Conservation (phyloP, 495 filamentous ascomycete species). For the Viridothelium virens region DNA sequence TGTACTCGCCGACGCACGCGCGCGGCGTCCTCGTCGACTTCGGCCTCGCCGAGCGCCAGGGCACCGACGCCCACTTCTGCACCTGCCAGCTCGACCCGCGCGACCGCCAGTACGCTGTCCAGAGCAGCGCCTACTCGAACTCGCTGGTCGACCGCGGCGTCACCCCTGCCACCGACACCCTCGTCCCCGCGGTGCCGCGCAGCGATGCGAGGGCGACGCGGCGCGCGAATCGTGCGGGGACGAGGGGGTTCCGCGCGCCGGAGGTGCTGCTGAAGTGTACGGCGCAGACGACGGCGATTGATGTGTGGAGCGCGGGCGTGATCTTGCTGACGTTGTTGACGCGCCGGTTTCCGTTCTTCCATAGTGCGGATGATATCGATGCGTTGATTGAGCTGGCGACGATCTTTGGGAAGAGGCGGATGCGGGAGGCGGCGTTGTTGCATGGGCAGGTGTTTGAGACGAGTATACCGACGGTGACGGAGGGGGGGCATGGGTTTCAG, state of each 20-base stretch:
- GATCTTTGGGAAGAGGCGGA: constrained; percentile 77
- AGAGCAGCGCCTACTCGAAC: constrained; percentile 34
- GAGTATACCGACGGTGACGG: constrained; percentile 80
- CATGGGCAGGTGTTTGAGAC: constrained; percentile 87
- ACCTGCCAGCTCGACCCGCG: constrained; percentile 49
- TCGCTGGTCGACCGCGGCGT: constrained; percentile 16
- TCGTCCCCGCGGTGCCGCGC: constrained; percentile 45
- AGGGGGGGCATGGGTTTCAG: constrained; percentile 75
- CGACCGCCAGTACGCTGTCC: constrained; percentile 32
- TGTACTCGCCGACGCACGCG: constrained; percentile 75
- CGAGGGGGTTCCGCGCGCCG: constrained; percentile 87
- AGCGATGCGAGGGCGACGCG: constrained; percentile 79
- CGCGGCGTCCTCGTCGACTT: constrained; percentile 94
- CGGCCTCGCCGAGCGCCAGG: constrained; percentile 80
- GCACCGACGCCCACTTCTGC: constrained; percentile 64
- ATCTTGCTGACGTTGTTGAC: constrained; percentile 87
- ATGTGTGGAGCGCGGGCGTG: constrained; percentile 94
- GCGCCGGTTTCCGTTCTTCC: constrained; percentile 93
- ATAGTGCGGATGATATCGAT: constrained; percentile 91
- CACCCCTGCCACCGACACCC: constrained; percentile 11
- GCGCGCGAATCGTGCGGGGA: constrained; percentile 92
- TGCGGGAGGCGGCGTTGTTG: constrained; percentile 71
- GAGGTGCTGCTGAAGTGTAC: constrained; percentile 98
- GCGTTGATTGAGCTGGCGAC: constrained; percentile 95
- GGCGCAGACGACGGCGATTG: constrained; percentile 79